Base-by-base conservation (phyloP, 495 filamentous ascomycete species). In the Aspergillus steynii region DNA sequence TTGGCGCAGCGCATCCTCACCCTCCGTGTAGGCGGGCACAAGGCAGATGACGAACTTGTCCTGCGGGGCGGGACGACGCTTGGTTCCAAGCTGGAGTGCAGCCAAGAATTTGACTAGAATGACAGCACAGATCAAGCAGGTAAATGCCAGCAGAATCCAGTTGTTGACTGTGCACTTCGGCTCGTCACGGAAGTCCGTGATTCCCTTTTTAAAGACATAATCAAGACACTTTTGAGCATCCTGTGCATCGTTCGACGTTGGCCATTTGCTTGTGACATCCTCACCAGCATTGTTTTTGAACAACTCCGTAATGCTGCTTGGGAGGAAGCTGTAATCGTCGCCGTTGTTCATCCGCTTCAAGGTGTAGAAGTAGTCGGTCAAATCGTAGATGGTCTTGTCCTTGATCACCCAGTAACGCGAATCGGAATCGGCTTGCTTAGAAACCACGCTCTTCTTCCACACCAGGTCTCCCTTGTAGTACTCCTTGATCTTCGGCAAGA, bases 31-130 rank as follows among this genome's bases (percentile, higher is more conserved):
- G 12, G 95, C 95, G 25, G 95, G 95, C 56, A 99, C 91, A 74
- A 97, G 90, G 79, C 95, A 98, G 62, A 99, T 97, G 61, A 99
- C 95, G 61, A 99, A 99, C 71, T 97, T 98, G 71, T 99, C 95
- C 75, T 98, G 95, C 29, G 92, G 88, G 20, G 88, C 81, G 4
- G 95, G 95, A 20, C 92, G 90, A 31, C 90, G 87, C 77, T 97
- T 97, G 52, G 91, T 89, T 20, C 95, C 94, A 62, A 99, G 88
- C 70, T 99, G 95, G 29, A 99, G 82, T 50, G 95, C 95, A 58
- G 95, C 89, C 66, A 99, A 74, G 80, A 99, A 99, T 77, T 98
- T 99, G 74, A 88, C 78, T 15, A 88, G 64, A 59, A 98, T 90
- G 56, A 97, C 91, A 12, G 83, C 56, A 68, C 89, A 91, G 48